Evolutionary conservation across 768 basidiomycete genomes (phyloP), one percentile per base, ranked within the genome.

Genomic region (Neoboletus brunneissimus): DNA sequence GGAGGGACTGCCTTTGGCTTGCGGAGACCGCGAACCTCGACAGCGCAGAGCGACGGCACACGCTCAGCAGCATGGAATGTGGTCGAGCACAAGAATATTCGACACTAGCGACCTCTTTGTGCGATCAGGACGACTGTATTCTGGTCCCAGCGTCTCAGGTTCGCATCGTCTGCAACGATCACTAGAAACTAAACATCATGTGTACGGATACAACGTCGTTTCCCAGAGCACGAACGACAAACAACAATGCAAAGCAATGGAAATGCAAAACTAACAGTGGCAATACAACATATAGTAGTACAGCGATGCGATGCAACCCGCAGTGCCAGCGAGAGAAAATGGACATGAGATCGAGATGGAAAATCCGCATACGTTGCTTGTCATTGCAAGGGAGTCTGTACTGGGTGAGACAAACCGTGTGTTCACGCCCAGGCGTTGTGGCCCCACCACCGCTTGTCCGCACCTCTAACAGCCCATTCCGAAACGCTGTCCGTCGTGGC

Each of bases 391-490:
- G 4, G 18, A 5, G 37, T 18, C 16, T 9, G 7, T 5, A 20
- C 27, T 31, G 51, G 16, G 51, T 35, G 25, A 23, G 32, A 20
- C 11, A 4, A n/a, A 38, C 27, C 38, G 6, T 35, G 44, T 29
- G 45, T 44, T 69, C 52, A 81, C 55, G 73, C 78, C 75, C 79
- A 79, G 37, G 66, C 64, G 1, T 77, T 76, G 60, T 76, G 80
- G 43, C 77, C 72, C 85, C 86, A 90, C 87, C 87, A 91, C 49
- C 81, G 75, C 76, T 87, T 88, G 59, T 86, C 86, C 15, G 84
- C 81, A 5, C 86, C 87, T 22, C 81, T 76, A 51, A 94, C 76
- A 43, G 80, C 76, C 88, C 89, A 94, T 68, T 94, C 91, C 8
- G 84, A 86, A 25, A 94, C 76, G 37, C 84, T 84, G 56, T 76